Evolutionary conservation across 257 asterid species (phyloP).

Genomic region (Ocimum tenuiflorum): DNA sequence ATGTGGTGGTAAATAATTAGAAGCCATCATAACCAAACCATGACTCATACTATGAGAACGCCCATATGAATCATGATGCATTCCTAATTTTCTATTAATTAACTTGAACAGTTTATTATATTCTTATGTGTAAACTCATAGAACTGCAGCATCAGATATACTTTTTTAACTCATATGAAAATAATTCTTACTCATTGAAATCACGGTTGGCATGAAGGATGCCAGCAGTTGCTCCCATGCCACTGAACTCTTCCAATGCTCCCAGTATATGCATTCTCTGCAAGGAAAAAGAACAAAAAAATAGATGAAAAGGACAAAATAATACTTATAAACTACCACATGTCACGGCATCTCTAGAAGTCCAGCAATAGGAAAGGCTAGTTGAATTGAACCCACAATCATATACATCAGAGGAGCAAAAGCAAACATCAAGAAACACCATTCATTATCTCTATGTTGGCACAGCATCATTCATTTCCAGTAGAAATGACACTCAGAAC

Average conservation of each 20-base stretch:
- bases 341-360: not conserved
- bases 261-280: slow-evolving; percentile 82
- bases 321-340: not conserved
- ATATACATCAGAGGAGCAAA: not conserved
- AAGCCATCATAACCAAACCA: not conserved
- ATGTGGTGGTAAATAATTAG: too few species aligned
- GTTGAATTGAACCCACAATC: not conserved
- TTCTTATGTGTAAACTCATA: not conserved
- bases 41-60: not conserved
- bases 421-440: not conserved
- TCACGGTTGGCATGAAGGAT: slow-evolving; percentile 58
- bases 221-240: slow-evolving; percentile 40
- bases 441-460: not conserved
- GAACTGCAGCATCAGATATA: not conserved
- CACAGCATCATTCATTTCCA: not conserved
- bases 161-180: not conserved
- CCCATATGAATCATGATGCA: too few species aligned
- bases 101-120: too few species aligned
- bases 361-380: not conserved
- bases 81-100: not conserved
- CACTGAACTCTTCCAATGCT: slow-evolving; percentile 67
- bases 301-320: not conserved
- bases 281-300: too few species aligned
- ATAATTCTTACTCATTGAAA: slow-evolving; percentile 70
- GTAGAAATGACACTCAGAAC: not conserved